Evolutionary conservation across 805 yeast species (phyloP).

Genomic region (Cyberlindnera veronae): DNA sequence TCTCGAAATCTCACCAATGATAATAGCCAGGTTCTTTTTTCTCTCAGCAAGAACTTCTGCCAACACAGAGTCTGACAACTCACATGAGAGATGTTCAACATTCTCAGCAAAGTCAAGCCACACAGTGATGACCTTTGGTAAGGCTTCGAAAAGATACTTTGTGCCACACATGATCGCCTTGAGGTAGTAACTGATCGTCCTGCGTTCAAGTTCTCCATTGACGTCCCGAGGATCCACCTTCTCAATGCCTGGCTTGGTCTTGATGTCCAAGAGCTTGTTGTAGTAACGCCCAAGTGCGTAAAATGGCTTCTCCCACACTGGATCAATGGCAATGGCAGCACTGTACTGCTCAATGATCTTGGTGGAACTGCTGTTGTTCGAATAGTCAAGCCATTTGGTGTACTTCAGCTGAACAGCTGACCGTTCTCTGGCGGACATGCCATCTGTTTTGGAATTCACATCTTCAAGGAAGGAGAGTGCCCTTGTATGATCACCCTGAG

Average conservation of each 20-base stretch:
- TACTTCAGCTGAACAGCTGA: slow-evolving; percentile 62
- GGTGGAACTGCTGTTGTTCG: slow-evolving; percentile 77
- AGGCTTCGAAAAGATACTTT: slow-evolving; percentile 69
- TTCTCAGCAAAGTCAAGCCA: slow-evolving; percentile 76
- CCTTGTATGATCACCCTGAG: slow-evolving; percentile 79
- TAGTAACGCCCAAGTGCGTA: slow-evolving; percentile 78
- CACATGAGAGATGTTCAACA: slow-evolving; percentile 22
- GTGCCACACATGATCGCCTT: slow-evolving; percentile 60
- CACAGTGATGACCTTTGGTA: slow-evolving; percentile 85
- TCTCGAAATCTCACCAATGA: slow-evolving; percentile 45
- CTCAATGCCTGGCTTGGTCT: slow-evolving; percentile 31
- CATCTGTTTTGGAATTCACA: slow-evolving; percentile 24
- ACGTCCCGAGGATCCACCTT: slow-evolving; percentile 27
- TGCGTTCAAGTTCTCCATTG: slow-evolving; percentile 51
- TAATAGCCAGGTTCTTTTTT: slow-evolving; percentile 39
- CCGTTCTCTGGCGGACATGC: slow-evolving; percentile 26
- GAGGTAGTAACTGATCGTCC: slow-evolving; percentile 53
- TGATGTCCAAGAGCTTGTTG: slow-evolving; percentile 72
- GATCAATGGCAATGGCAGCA: slow-evolving; percentile 51
- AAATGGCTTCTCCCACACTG: slow-evolving; percentile 72
- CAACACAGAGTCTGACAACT: slow-evolving; percentile 14
- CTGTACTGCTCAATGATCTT: slow-evolving; percentile 69
- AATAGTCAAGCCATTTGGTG: slow-evolving; percentile 83
- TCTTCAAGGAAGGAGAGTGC: slow-evolving; percentile 66
- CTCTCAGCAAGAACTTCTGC: slow-evolving; percentile 25